Evolutionary conservation across 768 basidiomycete genomes (phyloP), one percentile per base, ranked within the genome.

Genomic region (Rhodotorula taiwanensis): DNA sequence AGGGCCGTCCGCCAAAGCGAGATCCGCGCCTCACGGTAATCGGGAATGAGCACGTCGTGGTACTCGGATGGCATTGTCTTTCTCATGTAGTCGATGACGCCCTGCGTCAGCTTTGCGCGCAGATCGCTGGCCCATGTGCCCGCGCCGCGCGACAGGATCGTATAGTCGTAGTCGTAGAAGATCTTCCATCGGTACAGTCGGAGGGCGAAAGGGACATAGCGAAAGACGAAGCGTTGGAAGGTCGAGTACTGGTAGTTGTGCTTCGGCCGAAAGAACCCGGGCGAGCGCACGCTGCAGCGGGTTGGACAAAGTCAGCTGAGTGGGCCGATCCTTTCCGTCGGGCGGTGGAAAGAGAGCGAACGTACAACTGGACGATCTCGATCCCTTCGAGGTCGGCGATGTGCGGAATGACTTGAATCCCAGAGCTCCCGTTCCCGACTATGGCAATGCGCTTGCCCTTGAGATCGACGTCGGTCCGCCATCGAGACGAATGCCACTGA

Each of bases 391-490:
- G 67, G 21, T 65, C 36, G 3, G 64, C 52, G 20, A 77, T 65
- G 28, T 60, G 39, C 4, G 76, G 75, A 1, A 76, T 55, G 51
- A 74, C 60, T 30, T 86, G 84, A 10, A 84, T 82, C 79, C 79
- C 83, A 45, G 81, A 83, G 64, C 81, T 83, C 6, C 83, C 84
- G 70, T 84, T 84, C 43, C 84, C 84, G 70, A 85, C 80, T 20
- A 85, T 80, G 1, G 81, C 83, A 11, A 86, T 79, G 31, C 78
- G 76, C 73, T 83, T 83, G 3, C 80, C 80, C 60, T 75, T 75
- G 58, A 85, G 71, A 48, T 78, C 71, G 23, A 84, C 78, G 68
- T 81, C 81, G 52, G 83, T 81, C 49, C 78, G 74, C 85, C 85
- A 81, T 57, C 73, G 70, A 27, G 81, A 79, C 34, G 83, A 82